Conservation (phyloP, 176 grass and related monocot species). For the Oryza nivara region DNA sequence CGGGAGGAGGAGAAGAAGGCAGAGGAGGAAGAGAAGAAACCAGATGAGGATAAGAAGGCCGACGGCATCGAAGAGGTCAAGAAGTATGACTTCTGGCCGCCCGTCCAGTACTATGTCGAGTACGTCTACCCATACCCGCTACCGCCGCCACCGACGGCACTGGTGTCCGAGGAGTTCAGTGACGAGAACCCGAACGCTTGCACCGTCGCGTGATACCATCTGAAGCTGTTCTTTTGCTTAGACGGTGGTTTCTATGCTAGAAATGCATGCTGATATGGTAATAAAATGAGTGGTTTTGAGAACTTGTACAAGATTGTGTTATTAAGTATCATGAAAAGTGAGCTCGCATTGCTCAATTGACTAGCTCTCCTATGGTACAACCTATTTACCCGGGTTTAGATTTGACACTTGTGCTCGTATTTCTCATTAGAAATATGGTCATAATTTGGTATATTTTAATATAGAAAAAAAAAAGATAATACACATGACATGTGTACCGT, state of each 20-base stretch:
- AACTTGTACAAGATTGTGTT: neutral
- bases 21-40: constrained; percentile 36
- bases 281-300: neutral
- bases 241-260: neutral
- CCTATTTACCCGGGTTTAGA: no score
- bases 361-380: no score
- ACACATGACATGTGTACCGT: no score
- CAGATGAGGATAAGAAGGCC: neutral
- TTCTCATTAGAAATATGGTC: no score
- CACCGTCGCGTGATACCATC: constrained; percentile 33
- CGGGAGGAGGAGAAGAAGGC: constrained; percentile 53
- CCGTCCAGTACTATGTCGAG: constrained; percentile 33
- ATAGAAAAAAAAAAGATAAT: no score
- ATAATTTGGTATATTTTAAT: no score
- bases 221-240: neutral
- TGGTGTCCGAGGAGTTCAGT: constrained; percentile 44
- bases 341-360: no score
- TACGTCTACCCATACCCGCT: constrained; percentile 45
- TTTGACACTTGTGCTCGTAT: no score
- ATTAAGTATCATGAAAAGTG: neutral
- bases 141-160: neutral
- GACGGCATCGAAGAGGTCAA: constrained; percentile 13
- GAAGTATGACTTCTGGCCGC: constrained; percentile 53
- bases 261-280: neutral
- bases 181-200: constrained; percentile 74